A percentile compares a stretch with the other conserved stretches of the same genome.
Conservation (phyloP, 1,139 yeast genomes). For the Suhomyces ambrosiae region DNA sequence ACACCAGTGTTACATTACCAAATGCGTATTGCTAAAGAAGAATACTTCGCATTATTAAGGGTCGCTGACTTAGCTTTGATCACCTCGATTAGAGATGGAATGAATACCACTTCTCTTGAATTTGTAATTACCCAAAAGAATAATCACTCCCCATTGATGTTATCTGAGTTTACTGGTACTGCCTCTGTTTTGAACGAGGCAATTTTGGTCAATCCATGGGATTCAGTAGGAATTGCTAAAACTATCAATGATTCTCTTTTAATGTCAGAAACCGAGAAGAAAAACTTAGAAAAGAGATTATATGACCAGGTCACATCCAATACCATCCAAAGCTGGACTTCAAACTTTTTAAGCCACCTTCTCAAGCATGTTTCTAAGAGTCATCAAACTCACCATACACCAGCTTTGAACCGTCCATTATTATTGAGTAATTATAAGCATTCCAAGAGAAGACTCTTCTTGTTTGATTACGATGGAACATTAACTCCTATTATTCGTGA, state of each 20-base stretch:
- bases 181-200: slow-evolving; percentile 80
- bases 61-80: slow-evolving; percentile 89
- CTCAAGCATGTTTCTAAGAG: slow-evolving; percentile 50
- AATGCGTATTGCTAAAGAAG: slow-evolving; percentile 84
- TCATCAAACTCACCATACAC: slow-evolving; percentile 64
- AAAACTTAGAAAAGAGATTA: slow-evolving; percentile 50
- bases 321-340: slow-evolving; percentile 83
- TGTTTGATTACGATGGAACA: slow-evolving; percentile 97
- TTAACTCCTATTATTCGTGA: slow-evolving; percentile 93
- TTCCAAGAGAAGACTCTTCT: slow-evolving; percentile 71
- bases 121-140: slow-evolving; percentile 85
- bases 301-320: slow-evolving; percentile 67
- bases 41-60: slow-evolving; percentile 82
- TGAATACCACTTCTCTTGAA: slow-evolving; percentile 93
- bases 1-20: slow-evolving; percentile 92
- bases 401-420: slow-evolving; percentile 77
- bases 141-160: slow-evolving; percentile 71
- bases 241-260: slow-evolving; percentile 70
- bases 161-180: slow-evolving; percentile 93
- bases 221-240: slow-evolving; percentile 87
- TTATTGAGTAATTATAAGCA: slow-evolving; percentile 59
- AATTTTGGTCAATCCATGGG: slow-evolving; percentile 94
- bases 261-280: slow-evolving; percentile 47
- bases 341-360: slow-evolving; percentile 58
- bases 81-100: slow-evolving; percentile 92